phyloP scores from a whole-genome alignment of 2,329 filamentous ascomycete species.

The Didymella lethalis region DNA sequence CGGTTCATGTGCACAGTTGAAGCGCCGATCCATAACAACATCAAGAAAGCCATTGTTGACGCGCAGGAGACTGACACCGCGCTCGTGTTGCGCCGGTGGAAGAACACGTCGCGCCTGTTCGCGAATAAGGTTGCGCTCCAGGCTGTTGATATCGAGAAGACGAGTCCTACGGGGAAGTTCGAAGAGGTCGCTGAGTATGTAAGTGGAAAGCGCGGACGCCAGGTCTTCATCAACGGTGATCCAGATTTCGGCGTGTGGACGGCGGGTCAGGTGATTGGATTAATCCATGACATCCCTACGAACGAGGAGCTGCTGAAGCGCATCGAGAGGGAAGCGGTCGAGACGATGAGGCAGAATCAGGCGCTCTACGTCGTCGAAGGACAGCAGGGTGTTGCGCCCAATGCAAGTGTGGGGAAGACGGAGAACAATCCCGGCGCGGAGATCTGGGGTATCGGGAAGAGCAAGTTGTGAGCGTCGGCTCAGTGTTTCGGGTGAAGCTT shows the following conservation, averaged over 20 bases:
- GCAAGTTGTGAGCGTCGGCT: constrained; percentile 44
- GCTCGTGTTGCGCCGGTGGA: constrained; percentile 87
- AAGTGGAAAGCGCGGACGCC: constrained; percentile 85
- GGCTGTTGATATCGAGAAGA: constrained; percentile 82
- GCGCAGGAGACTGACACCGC: constrained; percentile 91
- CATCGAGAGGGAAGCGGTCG: constrained; percentile 57
- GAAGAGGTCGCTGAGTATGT: constrained; percentile 86
- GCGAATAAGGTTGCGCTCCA: constrained; percentile 86
- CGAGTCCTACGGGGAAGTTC: constrained; percentile 86
- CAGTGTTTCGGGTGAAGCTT: too few relatives aligned
- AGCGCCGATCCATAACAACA: constrained; percentile 88
- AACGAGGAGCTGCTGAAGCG: constrained; percentile 56
- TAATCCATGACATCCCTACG: constrained; percentile 62
- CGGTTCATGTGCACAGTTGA: constrained; percentile 97
- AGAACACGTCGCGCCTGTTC: constrained; percentile 87
- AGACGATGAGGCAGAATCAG: constrained; percentile 51
- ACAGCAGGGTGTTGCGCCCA: constrained; percentile 30
- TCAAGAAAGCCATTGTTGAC: constrained; percentile 91
- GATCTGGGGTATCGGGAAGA: constrained; percentile 55
- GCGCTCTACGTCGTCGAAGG: constrained; percentile 46
- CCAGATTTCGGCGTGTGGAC: constrained; percentile 97
- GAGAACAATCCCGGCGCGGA: constrained; percentile 53
- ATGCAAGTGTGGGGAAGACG: constrained; percentile 40
- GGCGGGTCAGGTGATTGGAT: constrained; percentile 86
- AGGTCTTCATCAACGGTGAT: constrained; percentile 94